Evolutionary conservation across 139 green algal species (phyloP).

Genomic region (Micractinium conductrix): DNA sequence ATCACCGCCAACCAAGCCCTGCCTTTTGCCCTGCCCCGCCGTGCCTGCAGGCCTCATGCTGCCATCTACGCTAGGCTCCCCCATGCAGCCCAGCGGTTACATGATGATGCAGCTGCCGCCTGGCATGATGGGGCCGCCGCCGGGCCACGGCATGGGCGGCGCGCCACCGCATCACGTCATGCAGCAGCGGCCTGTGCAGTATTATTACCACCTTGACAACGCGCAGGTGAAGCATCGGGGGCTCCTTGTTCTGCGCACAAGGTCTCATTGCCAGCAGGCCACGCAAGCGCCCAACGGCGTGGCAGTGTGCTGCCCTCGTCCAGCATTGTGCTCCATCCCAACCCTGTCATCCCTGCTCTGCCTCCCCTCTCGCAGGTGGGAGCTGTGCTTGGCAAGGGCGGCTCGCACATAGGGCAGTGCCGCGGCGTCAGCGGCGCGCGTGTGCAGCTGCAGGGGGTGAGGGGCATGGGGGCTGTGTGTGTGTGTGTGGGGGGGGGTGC

Average conservation of each 20-base stretch:
- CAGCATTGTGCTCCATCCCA: neutral
- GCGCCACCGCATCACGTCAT: too few species aligned
- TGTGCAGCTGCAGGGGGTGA: slow-evolving; percentile 37
- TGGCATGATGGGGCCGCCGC: neutral
- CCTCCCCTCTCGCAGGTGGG: slow-evolving; percentile 43
- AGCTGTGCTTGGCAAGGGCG: slow-evolving; percentile 51
- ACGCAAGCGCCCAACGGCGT: too few species aligned
- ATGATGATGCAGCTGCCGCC: neutral
- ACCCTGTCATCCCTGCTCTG: too few species aligned
- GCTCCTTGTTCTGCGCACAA: too few species aligned
- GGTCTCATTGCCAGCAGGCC: too few species aligned
- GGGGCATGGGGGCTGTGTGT: too few species aligned
- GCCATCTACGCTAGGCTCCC: neutral
- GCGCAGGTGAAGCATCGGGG: too few species aligned
- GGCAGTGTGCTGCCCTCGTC: too few species aligned
- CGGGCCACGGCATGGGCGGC: neutral
- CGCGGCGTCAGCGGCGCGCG: slow-evolving; percentile 38
- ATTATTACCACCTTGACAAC: slow-evolving; percentile 35
- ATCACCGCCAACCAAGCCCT: too few species aligned
- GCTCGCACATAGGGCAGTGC: slow-evolving; percentile 45
- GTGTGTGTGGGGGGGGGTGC: too few species aligned
- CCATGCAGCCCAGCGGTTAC: neutral
- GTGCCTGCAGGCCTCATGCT: slow-evolving; percentile 4
- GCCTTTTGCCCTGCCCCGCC: too few species aligned
- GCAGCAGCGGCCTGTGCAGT: slow-evolving; percentile 1